Conservation (phyloP, 169 alveolate species). For the Theileria equi region DNA sequence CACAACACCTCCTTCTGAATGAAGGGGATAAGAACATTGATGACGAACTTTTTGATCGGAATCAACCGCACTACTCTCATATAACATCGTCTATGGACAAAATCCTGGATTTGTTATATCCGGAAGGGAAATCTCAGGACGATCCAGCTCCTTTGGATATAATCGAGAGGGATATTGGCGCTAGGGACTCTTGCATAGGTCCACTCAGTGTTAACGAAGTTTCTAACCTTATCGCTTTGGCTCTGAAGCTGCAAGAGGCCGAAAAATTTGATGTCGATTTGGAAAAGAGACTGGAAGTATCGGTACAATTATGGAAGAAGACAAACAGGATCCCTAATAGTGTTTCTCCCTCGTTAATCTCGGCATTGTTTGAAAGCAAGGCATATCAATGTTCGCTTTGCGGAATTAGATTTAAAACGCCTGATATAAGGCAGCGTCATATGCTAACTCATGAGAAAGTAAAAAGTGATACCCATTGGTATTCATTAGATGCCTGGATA, state of each 20-base stretch:
- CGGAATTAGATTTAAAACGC: constrained; percentile 32
- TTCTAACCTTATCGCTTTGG: constrained; percentile 38
- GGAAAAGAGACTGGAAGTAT: constrained; percentile 36
- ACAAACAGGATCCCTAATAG: constrained; percentile 42
- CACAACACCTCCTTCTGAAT: constrained; percentile 19
- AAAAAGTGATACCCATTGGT: constrained; percentile 36
- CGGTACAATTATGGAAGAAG: constrained; percentile 39
- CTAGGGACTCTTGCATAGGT: constrained; percentile 24
- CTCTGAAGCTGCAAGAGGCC: constrained; percentile 53
- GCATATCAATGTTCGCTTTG: constrained; percentile 38
- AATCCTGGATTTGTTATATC: constrained; percentile 12
- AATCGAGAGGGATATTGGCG: constrained; percentile 16
- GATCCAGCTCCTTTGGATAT: not conserved
- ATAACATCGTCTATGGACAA: too few species aligned
- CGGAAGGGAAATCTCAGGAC: not conserved
- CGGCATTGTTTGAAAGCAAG: constrained; percentile 20
- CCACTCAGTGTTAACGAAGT: constrained; percentile 57
- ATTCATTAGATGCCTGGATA: constrained; percentile 49
- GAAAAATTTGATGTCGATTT: constrained; percentile 17
- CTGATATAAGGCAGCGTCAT: constrained; percentile 27
- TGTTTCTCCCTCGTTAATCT: constrained; percentile 16
- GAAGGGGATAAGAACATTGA: not conserved
- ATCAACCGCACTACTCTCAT: too few species aligned
- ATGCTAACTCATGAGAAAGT: constrained; percentile 22
- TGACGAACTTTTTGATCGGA: not conserved